Base-by-base conservation (phyloP, 306 rosid species). In the Corylus avellana region DNA sequence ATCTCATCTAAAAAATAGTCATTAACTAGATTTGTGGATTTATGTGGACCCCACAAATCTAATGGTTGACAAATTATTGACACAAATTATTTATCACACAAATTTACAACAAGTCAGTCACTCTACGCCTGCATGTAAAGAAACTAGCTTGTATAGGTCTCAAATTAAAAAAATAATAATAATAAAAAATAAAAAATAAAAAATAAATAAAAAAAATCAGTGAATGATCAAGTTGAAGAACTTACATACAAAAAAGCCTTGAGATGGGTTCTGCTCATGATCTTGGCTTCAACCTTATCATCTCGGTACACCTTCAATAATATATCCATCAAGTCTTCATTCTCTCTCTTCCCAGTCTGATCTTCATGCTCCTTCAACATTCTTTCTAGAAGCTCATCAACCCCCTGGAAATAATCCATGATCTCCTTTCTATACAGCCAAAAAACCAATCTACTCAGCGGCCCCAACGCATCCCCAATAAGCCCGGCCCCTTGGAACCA, bases 391-490 rank as follows among this genome's bases (percentile, higher is more conserved):
- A 88, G 73, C 12, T 79, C 88, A 75, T 88, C 90, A 29, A 78
- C 84, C 81, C 80, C 83, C 79, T 64, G 64, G 50, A 81, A 78
- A 39, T 86, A 84, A 55, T 89, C 82, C 4, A 54, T 78, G 6
- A 87, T 80, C 78, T 82, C 74, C 75, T 77, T 82, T 48, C 89
- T 88, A 70, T 78, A 89, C 42, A 86, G 42, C 89, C 84, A 84
- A 57, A 86, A 89, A 1, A 59, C 77, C 63, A 89, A 46, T 32
- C 77, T 76, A 57, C 85, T 86, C 39, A 89, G 51, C 0, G 90
- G 87, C 51, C 92, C 90, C 63, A 89, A 55, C 48, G 84, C 88
- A 62, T 89, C 89, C n/a, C 90, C 90, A n/a, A n/a, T n/a, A n/a
- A n/a, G n/a, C n/a, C n/a, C n/a, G n/a, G n/a, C n/a, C n/a, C n/a